These are phyloP conservation scores for Bruguiera gymnorhiza DNA, from an alignment of 345 rosid species.

Conservation along the genomic window DNA sequence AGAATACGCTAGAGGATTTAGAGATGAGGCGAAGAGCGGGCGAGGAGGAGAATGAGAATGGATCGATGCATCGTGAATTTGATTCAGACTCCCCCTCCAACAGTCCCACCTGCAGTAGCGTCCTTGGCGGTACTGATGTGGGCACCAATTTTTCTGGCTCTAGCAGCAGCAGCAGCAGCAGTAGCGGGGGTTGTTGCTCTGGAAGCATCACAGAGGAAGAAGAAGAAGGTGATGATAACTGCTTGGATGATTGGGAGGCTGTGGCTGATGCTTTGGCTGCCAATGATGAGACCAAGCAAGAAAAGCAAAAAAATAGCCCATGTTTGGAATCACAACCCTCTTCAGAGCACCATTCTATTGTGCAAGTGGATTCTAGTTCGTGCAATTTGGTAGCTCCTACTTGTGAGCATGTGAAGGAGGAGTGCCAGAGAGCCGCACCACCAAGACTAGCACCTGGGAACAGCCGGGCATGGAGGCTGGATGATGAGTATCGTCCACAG, in stretches of 20 bases:
- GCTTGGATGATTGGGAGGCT: conserved; percentile 97
- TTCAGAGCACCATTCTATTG: conserved; percentile 21
- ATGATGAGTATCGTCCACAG: conserved; percentile 74
- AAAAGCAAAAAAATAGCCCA: conserved; percentile 22
- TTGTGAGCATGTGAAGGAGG: conserved; percentile 26
- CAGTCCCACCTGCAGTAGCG: conserved; percentile 48
- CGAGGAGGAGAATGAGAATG: conserved; percentile 33
- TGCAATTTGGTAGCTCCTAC: conserved; percentile 21
- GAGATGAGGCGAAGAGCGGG: conserved; percentile 27
- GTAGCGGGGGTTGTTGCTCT: conserved; percentile 82
- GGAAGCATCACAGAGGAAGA: conserved; percentile 83
- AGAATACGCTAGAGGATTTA: conserved; percentile 39
- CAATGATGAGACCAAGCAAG: conserved; percentile 41
- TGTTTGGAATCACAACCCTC: conserved; percentile 23
- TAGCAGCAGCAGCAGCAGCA: conserved; percentile 42
- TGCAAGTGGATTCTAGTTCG: conserved; percentile 20
- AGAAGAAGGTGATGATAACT: conserved; percentile 56
- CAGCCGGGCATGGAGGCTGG: conserved; percentile 74
- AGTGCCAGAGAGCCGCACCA: conserved; percentile 20
- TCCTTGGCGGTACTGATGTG: conserved; percentile 34
- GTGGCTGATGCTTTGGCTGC: conserved; percentile 93
- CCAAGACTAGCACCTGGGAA: conserved; percentile 37
- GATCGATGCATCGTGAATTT: conserved; percentile 47
- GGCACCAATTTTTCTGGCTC: conserved; percentile 49
- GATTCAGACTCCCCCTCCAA: conserved; percentile 54